Evolutionary conservation across 331 rosid species (phyloP).

Genomic region (Quercus tomentella): DNA sequence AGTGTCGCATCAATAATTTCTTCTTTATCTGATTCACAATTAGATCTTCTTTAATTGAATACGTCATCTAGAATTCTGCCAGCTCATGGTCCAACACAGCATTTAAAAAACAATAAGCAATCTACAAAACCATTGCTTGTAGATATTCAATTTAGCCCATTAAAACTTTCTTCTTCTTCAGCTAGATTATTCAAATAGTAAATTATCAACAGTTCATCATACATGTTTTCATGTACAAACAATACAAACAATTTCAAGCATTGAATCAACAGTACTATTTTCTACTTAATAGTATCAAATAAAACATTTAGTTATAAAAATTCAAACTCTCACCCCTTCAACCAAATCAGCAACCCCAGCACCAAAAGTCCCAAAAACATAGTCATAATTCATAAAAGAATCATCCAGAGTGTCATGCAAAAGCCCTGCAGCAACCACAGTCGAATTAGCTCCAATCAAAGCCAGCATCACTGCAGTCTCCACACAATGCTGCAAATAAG

Average conservation of each 20-base stretch:
- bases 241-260: not conserved
- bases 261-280: not conserved
- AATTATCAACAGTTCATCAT: not conserved
- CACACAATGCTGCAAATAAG: constrained; percentile 90
- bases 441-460: constrained; percentile 76
- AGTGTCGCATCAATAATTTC: not conserved
- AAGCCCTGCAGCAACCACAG: constrained; percentile 97
- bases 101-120: not conserved
- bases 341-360: constrained; percentile 89
- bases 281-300: not conserved
- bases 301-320: not conserved
- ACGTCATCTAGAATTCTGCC: not conserved
- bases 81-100: not conserved
- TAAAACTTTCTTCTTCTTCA: not conserved
- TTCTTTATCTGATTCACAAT: constrained; percentile 3
- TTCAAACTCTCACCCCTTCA: constrained; percentile 62
- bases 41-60: not conserved
- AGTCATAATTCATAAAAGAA: constrained; percentile 66
- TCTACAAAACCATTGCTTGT: not conserved
- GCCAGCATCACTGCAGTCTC: constrained; percentile 93
- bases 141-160: constrained; percentile 9
- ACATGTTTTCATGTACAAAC: not conserved
- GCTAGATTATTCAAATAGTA: not conserved
- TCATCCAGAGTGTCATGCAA: constrained; percentile 92
- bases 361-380: constrained; percentile 63